Evolutionary conservation across 225 moss, liverwort and hornwort species (phyloP).

Genomic region (Physcomitrium patens): DNA sequence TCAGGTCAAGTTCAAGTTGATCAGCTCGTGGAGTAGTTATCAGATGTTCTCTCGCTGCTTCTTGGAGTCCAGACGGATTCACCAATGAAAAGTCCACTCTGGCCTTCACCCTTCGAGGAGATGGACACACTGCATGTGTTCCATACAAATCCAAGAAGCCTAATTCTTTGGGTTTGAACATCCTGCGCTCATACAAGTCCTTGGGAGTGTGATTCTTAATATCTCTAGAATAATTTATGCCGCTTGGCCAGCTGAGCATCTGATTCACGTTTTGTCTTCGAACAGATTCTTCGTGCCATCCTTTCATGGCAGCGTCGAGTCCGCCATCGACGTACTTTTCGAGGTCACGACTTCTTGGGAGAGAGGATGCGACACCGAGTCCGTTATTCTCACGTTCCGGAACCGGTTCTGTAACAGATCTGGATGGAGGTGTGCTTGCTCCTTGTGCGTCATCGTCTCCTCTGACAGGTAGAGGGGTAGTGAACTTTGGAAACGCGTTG

Average conservation of each 20-base stretch:
- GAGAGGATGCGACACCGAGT: constrained; percentile 24
- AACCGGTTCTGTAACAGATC: constrained; percentile 19
- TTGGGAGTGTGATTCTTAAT: not conserved
- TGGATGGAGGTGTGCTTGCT: constrained; percentile 7
- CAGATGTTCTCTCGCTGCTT: constrained; percentile 21
- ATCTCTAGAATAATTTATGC: constrained; percentile 1
- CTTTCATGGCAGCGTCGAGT: constrained; percentile 10
- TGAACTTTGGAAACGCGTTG: constrained; percentile 21
- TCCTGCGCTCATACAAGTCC: constrained; percentile 16
- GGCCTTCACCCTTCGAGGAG: constrained; percentile 28
- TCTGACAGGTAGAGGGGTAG: constrained; percentile 4
- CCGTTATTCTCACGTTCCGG: constrained; percentile 23
- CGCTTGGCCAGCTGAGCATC: constrained; percentile 11
- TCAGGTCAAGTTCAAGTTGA: constrained; percentile 53
- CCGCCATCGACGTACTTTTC: constrained; percentile 20
- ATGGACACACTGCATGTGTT: constrained; percentile 20
- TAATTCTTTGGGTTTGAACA: constrained; percentile 18
- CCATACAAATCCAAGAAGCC: constrained; percentile 6
- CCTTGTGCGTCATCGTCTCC: constrained; percentile 16
- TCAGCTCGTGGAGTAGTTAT: constrained; percentile 25
- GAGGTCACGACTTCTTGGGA: constrained; percentile 12
- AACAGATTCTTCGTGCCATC: constrained; percentile 22
- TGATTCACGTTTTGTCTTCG: constrained; percentile 10
- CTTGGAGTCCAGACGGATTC: constrained; percentile 14
- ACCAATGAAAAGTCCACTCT: constrained; percentile 23